Conservation (phyloP, 208 protist species). For the Trypanosoma platydactyli region DNA sequence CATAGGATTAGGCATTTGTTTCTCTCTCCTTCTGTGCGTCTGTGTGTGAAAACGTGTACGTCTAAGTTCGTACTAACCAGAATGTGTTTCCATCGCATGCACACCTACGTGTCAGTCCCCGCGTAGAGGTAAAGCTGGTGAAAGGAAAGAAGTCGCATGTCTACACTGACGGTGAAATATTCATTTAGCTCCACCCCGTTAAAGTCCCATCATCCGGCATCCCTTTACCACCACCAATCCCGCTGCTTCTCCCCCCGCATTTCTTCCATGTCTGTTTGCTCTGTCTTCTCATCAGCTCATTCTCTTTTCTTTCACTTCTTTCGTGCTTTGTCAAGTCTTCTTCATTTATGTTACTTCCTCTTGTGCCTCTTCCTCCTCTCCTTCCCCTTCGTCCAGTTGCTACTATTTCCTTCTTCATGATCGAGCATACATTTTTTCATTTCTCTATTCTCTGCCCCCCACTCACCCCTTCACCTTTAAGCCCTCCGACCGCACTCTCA, state of each 20-base stretch:
- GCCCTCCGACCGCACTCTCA: neutral
- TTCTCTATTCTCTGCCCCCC: neutral
- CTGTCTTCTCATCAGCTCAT: conserved; percentile 1
- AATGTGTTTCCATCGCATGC: neutral
- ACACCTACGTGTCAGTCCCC: neutral
- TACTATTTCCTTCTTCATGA: neutral
- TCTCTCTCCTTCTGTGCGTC: too few species aligned
- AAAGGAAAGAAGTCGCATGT: neutral
- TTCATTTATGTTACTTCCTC: neutral
- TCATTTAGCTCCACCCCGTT: neutral
- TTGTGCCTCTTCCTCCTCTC: neutral
- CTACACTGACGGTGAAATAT: too few species aligned
- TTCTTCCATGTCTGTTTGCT: conserved; percentile 1
- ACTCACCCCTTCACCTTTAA: neutral
- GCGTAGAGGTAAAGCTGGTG: neutral
- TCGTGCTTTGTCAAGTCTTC: neutral
- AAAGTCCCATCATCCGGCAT: neutral
- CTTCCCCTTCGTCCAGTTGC: neutral
- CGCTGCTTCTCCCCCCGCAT: neutral
- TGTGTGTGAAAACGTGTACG: too few species aligned
- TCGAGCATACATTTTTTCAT: neutral
- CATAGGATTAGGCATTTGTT: too few species aligned
- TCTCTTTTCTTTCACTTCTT: conserved; percentile 12
- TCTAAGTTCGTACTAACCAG: too few species aligned
- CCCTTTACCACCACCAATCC: neutral